Evolutionary conservation across 805 yeast genomes (phyloP).

Genomic region (Ascoidea rubescens): DNA sequence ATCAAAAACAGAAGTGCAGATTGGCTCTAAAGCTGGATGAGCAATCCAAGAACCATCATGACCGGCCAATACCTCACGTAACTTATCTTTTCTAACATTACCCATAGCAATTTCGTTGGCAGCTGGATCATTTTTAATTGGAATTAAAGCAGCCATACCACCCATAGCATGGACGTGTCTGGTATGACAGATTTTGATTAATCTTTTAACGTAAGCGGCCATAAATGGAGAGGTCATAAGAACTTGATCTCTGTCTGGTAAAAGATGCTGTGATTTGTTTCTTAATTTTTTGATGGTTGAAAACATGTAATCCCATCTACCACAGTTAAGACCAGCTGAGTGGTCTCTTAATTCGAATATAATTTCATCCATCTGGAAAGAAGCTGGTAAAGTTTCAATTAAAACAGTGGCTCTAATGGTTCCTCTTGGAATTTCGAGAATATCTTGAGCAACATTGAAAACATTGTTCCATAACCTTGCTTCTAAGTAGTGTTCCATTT

Average conservation of each 20-base stretch:
- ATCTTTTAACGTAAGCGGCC: slow-evolving; percentile 49
- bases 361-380: slow-evolving; percentile 69
- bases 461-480: slow-evolving; percentile 67
- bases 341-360: slow-evolving; percentile 61
- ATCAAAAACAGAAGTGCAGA: slow-evolving; percentile 55
- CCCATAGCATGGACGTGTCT: slow-evolving; percentile 70
- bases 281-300: slow-evolving; percentile 54
- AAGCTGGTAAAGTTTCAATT: slow-evolving; percentile 61
- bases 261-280: slow-evolving; percentile 43
- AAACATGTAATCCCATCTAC: slow-evolving; percentile 70
- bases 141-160: slow-evolving; percentile 71
- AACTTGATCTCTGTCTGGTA: slow-evolving; percentile 59
- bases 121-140: slow-evolving; percentile 48
- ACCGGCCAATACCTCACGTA: slow-evolving; percentile 53
- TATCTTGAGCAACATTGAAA: slow-evolving; percentile 51
- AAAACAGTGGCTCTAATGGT: slow-evolving; percentile 60
- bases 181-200: slow-evolving; percentile 56
- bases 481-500: slow-evolving; percentile 66
- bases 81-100: slow-evolving; percentile 53
- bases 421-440: slow-evolving; percentile 48
- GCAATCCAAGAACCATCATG: slow-evolving; percentile 75
- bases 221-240: slow-evolving; percentile 59
- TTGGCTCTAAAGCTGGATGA: slow-evolving; percentile 55
- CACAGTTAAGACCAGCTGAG: slow-evolving; percentile 62
- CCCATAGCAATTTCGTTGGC: slow-evolving; percentile 54